These are phyloP conservation scores for Naganishia friedmannii DNA, from an alignment of 768 basidiomycete species.

Conservation along the genomic window DNA sequence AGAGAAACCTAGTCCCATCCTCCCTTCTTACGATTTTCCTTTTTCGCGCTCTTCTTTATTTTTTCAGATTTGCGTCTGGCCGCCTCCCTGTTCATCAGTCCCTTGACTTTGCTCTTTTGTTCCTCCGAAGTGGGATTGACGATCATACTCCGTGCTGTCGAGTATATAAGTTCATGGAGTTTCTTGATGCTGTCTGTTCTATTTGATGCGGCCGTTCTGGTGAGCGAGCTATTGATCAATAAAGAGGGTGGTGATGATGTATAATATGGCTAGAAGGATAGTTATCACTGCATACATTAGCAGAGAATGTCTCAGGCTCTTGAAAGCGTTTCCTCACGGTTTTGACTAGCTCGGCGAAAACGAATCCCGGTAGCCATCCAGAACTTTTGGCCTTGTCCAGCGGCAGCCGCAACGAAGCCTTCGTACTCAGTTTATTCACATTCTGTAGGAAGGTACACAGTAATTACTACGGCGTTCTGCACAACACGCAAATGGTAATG, in stretches of 20 bases:
- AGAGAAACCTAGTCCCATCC: neutral
- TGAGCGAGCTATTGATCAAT: constrained; percentile 39
- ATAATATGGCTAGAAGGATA: constrained; percentile 40
- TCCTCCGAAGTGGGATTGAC: constrained; percentile 39
- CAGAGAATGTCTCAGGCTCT: too few relatives aligned
- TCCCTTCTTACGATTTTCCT: constrained; percentile 11
- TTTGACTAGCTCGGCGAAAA: constrained; percentile 34
- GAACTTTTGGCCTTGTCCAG: constrained; percentile 13
- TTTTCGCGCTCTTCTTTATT: constrained; percentile 11
- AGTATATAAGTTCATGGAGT: constrained; percentile 38
- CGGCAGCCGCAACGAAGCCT: constrained; percentile 40
- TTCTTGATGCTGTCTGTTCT: constrained; percentile 32
- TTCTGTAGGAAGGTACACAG: constrained; percentile 37
- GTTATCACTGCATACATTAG: too few relatives aligned
- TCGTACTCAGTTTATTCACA: constrained; percentile 52
- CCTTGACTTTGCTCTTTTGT: constrained; percentile 39
- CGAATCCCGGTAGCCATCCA: constrained; percentile 45
- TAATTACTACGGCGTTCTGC: neutral
- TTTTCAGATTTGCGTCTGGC: constrained; percentile 31
- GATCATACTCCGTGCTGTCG: constrained; percentile 34
- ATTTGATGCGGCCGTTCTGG: constrained; percentile 42
- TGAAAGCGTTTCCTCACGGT: constrained; percentile 36
- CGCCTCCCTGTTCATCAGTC: constrained; percentile 35
- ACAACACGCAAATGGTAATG: neutral
- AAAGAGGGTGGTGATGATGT: constrained; percentile 39